Percentiles rank a stretch among this genome's conserved stretches.
These are phyloP conservation scores for Onygena corvina DNA, from an alignment of 2,329 filamentous ascomycete genomes.

Conservation along the genomic window DNA sequence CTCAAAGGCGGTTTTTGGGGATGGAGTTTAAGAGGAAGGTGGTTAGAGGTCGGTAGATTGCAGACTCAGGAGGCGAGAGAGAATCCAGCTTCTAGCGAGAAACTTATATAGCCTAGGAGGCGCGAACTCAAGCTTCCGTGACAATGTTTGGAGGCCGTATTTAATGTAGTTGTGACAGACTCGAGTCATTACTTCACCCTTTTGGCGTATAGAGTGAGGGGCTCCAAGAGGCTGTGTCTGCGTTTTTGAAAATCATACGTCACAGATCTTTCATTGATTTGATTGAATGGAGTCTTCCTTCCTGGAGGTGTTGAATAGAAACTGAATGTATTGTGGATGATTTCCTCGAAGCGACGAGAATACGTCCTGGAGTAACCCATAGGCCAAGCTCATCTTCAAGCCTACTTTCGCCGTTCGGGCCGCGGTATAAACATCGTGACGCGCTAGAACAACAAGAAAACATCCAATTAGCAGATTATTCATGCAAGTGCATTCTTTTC, in stretches of 20 bases:
- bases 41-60: too few relatives aligned
- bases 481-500: conserved; percentile 7
- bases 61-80: too few relatives aligned
- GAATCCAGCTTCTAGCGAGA: too few relatives aligned
- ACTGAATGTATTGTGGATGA: conserved; percentile 54
- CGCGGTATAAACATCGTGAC: conserved; percentile 64
- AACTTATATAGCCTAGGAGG: too few relatives aligned
- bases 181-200: too few relatives aligned
- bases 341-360: conserved; percentile 58
- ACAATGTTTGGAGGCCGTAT: too few relatives aligned
- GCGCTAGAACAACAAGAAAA: conserved; percentile 42
- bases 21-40: too few relatives aligned
- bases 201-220: background rate
- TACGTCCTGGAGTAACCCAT: conserved; percentile 69
- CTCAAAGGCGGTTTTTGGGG: too few relatives aligned
- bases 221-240: background rate
- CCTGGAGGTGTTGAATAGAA: conserved; percentile 6
- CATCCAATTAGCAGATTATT: conserved; percentile 10
- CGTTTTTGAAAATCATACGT: background rate
- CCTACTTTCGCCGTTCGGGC: conserved; percentile 70
- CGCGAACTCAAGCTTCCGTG: too few relatives aligned
- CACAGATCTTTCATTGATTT: background rate
- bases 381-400: conserved; percentile 63
- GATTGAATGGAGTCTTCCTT: background rate
- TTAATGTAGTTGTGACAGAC: too few relatives aligned